A percentile compares a stretch with the other conserved stretches of the same genome.
These are phyloP conservation scores for Trypanosoma conorhini DNA, from an alignment of 208 protist species.

Conservation along the genomic window DNA sequence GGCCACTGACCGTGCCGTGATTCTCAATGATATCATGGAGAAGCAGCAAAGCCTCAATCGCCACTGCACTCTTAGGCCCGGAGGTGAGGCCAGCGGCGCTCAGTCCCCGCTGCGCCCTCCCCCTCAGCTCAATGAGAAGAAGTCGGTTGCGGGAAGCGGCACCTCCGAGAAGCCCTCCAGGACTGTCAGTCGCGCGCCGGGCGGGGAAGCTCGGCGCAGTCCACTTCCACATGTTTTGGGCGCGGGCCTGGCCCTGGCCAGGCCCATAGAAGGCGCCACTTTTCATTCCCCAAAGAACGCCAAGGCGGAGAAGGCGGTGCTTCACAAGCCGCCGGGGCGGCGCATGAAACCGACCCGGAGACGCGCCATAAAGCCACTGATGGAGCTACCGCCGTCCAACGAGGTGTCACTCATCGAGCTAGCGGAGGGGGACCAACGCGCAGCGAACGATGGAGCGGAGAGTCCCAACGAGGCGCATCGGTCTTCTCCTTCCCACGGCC, in stretches of 20 bases:
- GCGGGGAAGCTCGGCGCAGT: background rate
- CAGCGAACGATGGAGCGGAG: background rate
- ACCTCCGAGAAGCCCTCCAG: background rate
- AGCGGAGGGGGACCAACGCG: background rate
- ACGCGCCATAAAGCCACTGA: background rate
- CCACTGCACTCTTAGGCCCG: too few relatives aligned
- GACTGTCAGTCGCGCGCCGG: background rate
- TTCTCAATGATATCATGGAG: constrained; percentile 16
- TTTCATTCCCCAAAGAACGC: background rate
- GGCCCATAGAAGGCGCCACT: background rate
- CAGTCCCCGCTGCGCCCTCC: background rate
- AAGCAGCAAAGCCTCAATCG: constrained; percentile 10
- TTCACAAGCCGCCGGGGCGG: background rate
- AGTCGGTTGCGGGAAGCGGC: background rate
- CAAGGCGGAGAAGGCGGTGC: background rate
- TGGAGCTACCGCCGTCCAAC: background rate
- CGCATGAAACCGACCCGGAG: background rate
- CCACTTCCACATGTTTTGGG: background rate
- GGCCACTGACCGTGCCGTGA: constrained; percentile 3
- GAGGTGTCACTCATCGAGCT: background rate
- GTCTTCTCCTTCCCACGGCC: background rate
- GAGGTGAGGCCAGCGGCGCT: background rate
- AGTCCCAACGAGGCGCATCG: background rate
- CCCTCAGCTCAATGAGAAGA: background rate
- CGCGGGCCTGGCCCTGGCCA: background rate